These are phyloP conservation scores for Chrysoporthe puriensis DNA, from an alignment of 2,329 filamentous ascomycete genomes.

Conservation along the genomic window DNA sequence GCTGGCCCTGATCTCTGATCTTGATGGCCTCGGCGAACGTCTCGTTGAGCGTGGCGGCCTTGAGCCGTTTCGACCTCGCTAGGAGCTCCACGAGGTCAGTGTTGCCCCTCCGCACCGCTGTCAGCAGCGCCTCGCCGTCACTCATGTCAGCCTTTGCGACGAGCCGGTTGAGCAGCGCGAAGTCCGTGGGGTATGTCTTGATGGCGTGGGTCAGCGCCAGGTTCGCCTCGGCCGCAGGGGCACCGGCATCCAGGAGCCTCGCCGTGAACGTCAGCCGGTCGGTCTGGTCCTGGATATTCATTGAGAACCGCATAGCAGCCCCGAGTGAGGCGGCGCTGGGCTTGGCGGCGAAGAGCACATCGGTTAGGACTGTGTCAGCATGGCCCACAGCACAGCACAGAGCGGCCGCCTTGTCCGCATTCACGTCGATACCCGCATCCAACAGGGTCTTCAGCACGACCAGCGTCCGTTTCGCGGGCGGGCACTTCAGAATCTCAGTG, in stretches of 20 bases:
- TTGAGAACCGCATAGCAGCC: slow-evolving; percentile 54
- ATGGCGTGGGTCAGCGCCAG: slow-evolving; percentile 57
- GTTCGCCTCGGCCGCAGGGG: slow-evolving; percentile 52
- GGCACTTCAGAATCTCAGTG: slow-evolving; percentile 46
- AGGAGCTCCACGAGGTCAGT: slow-evolving; percentile 52
- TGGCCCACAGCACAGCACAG: slow-evolving; percentile 55
- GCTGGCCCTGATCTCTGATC: slow-evolving; percentile 43
- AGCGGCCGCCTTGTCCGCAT: slow-evolving; percentile 54
- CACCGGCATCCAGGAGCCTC: slow-evolving; percentile 54
- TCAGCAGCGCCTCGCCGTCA: slow-evolving; percentile 53
- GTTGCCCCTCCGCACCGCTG: slow-evolving; percentile 50
- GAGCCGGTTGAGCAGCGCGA: slow-evolving; percentile 51
- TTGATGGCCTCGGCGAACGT: slow-evolving; percentile 50
- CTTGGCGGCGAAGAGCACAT: slow-evolving; percentile 49
- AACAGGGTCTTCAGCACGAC: slow-evolving; percentile 52
- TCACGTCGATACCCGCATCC: slow-evolving; percentile 57
- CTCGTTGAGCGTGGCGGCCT: slow-evolving; percentile 43
- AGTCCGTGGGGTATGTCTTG: slow-evolving; percentile 50
- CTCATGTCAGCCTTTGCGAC: slow-evolving; percentile 51
- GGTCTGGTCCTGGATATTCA: slow-evolving; percentile 55
- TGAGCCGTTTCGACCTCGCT: slow-evolving; percentile 41
- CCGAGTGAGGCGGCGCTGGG: slow-evolving; percentile 51
- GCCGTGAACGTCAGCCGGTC: slow-evolving; percentile 55
- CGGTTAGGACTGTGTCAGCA: slow-evolving; percentile 49
- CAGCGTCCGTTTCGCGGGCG: slow-evolving; percentile 43